A percentile compares a stretch with the other conserved stretches of the same genome.
phyloP scores from a whole-genome alignment of 83 land plant species.

The Picea mariana region DNA sequence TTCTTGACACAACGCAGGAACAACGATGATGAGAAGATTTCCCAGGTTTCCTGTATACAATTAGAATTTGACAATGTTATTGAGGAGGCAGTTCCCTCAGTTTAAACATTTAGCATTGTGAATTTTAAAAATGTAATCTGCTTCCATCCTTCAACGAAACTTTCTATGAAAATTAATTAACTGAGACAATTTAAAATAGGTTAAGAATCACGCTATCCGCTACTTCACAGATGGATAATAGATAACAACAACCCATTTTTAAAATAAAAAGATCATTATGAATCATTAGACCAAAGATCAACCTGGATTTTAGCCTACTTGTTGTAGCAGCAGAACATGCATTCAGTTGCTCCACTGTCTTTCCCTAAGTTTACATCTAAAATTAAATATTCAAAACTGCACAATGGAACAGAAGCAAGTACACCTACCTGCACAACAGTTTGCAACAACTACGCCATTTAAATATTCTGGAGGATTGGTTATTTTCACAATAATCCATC shows the following conservation, averaged over 20 bases:
- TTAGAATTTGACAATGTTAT: neutral
- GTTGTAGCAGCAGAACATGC: neutral
- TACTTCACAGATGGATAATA: neutral
- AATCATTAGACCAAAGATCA: neutral
- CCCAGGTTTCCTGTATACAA: constrained; percentile 45
- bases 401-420: neutral
- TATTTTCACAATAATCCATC: constrained; percentile 41
- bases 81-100: neutral
- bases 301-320: neutral
- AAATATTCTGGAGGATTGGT: constrained; percentile 41
- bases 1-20: constrained; percentile 44
- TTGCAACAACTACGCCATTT: constrained; percentile 42
- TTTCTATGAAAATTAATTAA: neutral
- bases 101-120: neutral
- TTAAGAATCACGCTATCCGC: neutral
- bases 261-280: too few relatives aligned
- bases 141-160: neutral
- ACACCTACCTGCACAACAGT: constrained; percentile 48
- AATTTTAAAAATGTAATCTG: neutral
- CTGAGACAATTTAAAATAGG: neutral
- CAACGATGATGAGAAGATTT: constrained; percentile 36
- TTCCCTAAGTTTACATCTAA: neutral
- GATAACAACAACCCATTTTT: too few relatives aligned
- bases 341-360: neutral
- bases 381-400: neutral